These are phyloP conservation scores for Microstroma glucosiphilum DNA, from an alignment of 1,284 basidiomycete species.

Conservation along the genomic window DNA sequence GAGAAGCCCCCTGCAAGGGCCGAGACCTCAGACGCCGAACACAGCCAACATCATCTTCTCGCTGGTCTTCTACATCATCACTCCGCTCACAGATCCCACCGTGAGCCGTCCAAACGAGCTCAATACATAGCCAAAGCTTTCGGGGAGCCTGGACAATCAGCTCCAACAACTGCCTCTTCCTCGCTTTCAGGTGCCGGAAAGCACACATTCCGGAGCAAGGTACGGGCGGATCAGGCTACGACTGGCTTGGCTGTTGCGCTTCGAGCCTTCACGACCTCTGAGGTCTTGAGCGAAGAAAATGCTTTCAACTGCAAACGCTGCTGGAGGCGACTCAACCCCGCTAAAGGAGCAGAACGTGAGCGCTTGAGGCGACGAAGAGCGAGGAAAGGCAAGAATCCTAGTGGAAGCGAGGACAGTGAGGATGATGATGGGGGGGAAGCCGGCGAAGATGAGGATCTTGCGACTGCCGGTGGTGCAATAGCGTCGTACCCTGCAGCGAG, in stretches of 20 bases:
- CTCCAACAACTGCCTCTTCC: slow-evolving; percentile 6
- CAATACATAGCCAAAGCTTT: slow-evolving; percentile 14
- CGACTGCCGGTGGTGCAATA: too few species aligned
- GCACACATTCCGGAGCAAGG: slow-evolving; percentile 21
- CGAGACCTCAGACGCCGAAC: too few species aligned
- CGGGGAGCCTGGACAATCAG: slow-evolving; percentile 9
- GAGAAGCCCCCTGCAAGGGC: background rate
- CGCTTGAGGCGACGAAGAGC: slow-evolving; percentile 51
- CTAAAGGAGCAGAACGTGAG: slow-evolving; percentile 26
- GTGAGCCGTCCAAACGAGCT: slow-evolving; percentile 12
- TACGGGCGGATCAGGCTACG: slow-evolving; percentile 24
- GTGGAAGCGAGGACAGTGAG: slow-evolving; percentile 51
- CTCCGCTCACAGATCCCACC: background rate
- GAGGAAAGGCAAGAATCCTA: slow-evolving; percentile 44
- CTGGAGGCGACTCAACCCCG: slow-evolving; percentile 76
- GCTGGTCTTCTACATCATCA: background rate
- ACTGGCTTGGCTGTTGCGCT: slow-evolving; percentile 60
- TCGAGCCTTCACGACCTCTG: slow-evolving; percentile 78
- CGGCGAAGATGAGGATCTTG: slow-evolving; percentile 7
- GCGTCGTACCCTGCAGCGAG: background rate
- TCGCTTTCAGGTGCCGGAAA: too few species aligned
- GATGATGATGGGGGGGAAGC: slow-evolving; percentile 12
- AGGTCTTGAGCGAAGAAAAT: slow-evolving; percentile 85
- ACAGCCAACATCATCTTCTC: background rate
- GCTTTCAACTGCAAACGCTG: slow-evolving; percentile 85